These are phyloP conservation scores for Boletus smithii DNA, from an alignment of 1,284 basidiomycete genomes.

Conservation along the genomic window DNA sequence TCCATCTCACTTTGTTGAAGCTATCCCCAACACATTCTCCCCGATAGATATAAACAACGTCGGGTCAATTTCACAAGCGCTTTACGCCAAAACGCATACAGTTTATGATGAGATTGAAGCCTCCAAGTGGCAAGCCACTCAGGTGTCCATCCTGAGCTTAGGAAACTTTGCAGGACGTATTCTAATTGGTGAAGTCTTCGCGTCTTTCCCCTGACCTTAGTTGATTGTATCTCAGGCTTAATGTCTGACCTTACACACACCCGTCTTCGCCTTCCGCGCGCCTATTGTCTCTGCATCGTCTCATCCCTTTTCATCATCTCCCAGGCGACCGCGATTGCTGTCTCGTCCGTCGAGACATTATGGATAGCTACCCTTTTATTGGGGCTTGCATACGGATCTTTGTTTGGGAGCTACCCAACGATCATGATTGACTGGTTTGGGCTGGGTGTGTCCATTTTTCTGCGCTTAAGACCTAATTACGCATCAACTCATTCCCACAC, in stretches of 20 bases:
- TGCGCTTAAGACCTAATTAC: neutral
- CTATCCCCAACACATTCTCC: neutral
- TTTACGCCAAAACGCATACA: constrained; percentile 67
- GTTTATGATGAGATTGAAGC: constrained; percentile 65
- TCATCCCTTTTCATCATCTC: constrained; percentile 66
- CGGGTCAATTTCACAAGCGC: constrained; percentile 85
- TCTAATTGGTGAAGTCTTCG: constrained; percentile 54
- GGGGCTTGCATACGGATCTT: constrained; percentile 73
- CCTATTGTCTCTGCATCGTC: constrained; percentile 69
- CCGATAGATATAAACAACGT: constrained; percentile 87
- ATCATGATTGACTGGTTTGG: constrained; percentile 88
- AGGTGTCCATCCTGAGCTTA: constrained; percentile 83
- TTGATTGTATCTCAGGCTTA: constrained; percentile 43
- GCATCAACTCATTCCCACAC: neutral
- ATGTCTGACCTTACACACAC: constrained; percentile 71
- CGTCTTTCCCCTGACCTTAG: neutral
- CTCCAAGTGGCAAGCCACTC: constrained; percentile 75
- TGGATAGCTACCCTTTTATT: constrained; percentile 76
- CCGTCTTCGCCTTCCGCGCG: constrained; percentile 58
- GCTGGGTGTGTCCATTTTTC: constrained; percentile 46
- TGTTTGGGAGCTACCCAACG: constrained; percentile 77
- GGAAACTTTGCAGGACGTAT: constrained; percentile 84
- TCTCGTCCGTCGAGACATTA: constrained; percentile 60
- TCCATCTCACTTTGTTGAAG: neutral
- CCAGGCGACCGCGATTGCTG: constrained; percentile 56